Conservation (phyloP, 352 stramenopile genomes). For the Salisapilia sapeloensis region DNA sequence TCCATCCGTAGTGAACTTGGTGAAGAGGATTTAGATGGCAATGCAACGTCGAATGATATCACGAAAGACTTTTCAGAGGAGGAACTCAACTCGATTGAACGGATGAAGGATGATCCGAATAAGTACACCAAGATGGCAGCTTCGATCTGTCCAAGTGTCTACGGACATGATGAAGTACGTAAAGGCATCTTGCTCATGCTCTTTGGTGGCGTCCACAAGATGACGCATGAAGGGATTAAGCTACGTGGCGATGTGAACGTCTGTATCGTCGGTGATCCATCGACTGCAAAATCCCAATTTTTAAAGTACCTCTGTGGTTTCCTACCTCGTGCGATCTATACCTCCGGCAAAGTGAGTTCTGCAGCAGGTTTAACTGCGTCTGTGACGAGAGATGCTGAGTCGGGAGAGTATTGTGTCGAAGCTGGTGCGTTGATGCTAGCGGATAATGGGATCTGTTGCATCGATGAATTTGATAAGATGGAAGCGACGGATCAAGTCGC, state of each 20-base stretch:
- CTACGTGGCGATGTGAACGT: slow-evolving; percentile 99
- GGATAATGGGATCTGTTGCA: slow-evolving; percentile 97
- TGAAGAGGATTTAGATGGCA: slow-evolving; percentile 21
- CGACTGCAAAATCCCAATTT: slow-evolving; percentile 98
- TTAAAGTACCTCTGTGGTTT: slow-evolving; percentile 94
- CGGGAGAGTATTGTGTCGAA: slow-evolving; percentile 82
- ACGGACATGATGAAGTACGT: slow-evolving; percentile 92
- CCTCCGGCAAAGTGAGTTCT: slow-evolving; percentile 96
- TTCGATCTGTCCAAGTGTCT: slow-evolving; percentile 93
- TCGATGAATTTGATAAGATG: slow-evolving; percentile 99
- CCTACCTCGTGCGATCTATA: slow-evolving; percentile 95
- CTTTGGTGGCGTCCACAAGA: slow-evolving; percentile 97
- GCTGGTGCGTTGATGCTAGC: slow-evolving; percentile 96
- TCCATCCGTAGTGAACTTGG: slow-evolving; percentile 65
- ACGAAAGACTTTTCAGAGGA: slow-evolving; percentile 81
- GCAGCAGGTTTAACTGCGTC: slow-evolving; percentile 96
- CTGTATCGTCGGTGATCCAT: slow-evolving; percentile 95
- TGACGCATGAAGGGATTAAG: slow-evolving; percentile 92
- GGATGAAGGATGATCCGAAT: slow-evolving; percentile 82
- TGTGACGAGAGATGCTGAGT: slow-evolving; percentile 90
- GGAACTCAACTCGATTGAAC: slow-evolving; percentile 85
- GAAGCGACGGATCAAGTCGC: slow-evolving; percentile 94
- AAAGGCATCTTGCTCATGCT: slow-evolving; percentile 95
- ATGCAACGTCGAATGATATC: slow-evolving; percentile 7
- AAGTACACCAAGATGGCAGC: slow-evolving; percentile 89